Conservation (phyloP, 805 yeast species). For the Saccharomycopsis sp. region DNA sequence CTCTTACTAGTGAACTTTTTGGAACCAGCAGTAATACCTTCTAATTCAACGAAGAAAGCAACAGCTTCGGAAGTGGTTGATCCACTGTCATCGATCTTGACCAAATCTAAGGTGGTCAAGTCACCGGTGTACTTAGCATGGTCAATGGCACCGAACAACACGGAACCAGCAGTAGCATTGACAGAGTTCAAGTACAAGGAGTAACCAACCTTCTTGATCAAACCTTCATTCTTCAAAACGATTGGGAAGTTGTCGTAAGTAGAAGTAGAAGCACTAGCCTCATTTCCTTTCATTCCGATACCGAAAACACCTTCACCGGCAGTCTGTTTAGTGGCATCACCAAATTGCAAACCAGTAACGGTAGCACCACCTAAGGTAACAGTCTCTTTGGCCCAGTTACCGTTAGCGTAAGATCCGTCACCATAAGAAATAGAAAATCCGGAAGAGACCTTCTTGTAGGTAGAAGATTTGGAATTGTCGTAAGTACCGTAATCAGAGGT, state of each 20-base stretch:
- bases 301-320: slow-evolving; percentile 47
- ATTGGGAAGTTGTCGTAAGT: slow-evolving; percentile 63
- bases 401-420: slow-evolving; percentile 43
- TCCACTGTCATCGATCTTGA: slow-evolving; percentile 33
- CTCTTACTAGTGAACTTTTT: slow-evolving; percentile 20
- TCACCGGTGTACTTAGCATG: slow-evolving; percentile 52
- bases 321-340: slow-evolving; percentile 20
- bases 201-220: slow-evolving; percentile 49
- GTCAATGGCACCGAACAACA: slow-evolving; percentile 70
- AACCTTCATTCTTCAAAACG: slow-evolving; percentile 50
- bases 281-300: slow-evolving; percentile 64
- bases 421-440: slow-evolving; percentile 38
- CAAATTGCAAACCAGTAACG: slow-evolving; percentile 16
- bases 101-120: slow-evolving; percentile 43
- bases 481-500: slow-evolving; percentile 33
- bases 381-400: slow-evolving; percentile 35
- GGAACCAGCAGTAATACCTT: not conserved
- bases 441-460: slow-evolving; percentile 29
- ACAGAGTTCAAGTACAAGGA: slow-evolving; percentile 52
- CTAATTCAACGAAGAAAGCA: slow-evolving; percentile 36
- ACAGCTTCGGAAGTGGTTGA: slow-evolving; percentile 39
- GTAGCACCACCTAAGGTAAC: slow-evolving; percentile 21
- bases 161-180: slow-evolving; percentile 40
- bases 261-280: slow-evolving; percentile 37
- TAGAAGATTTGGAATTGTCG: slow-evolving; percentile 27